Evolutionary conservation across 2,329 filamentous ascomycete genomes (phyloP), one percentile per base, ranked within the genome.

Genomic region (Diaporthe aspalathi): DNA sequence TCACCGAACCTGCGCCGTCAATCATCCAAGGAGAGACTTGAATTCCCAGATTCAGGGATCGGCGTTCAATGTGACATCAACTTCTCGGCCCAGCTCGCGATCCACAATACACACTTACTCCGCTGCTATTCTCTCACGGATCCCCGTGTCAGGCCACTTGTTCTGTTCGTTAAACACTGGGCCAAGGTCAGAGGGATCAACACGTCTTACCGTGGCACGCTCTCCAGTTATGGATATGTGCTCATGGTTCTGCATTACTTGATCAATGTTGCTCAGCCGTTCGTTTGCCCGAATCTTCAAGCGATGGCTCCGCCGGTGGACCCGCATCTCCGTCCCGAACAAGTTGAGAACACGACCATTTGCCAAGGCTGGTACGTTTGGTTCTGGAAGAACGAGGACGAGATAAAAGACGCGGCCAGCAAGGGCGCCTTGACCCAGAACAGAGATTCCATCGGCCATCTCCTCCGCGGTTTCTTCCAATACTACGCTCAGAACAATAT

Each of bases 61-160:
- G 94, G 94, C n/a, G 93, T 95, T 17, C 93, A 95, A 78, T 96
- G 93, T 79, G 94, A 97, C 78, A 94, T 98, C 84, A 97, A 97
- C 80, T 97, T 97, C 79, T 92, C 92, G 1, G 94, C 94, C 22
- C 90, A 93, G 54, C 88, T 97, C 3, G 94, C 92, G 1, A 85
- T 97, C 3, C 92, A 96, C 74, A 97, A 97, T 79, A 97, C 94
- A 0, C 83, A 89, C 43, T 88, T 98, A 49, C 87, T 98, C 38
- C 90, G 93, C 49, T 95, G 93, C 80, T 98, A 98, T 81, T 92
- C 92, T 2, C 88, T 89, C 69, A 93, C 92, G 24, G 95, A 98
- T 78, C 83, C 88, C 5, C 91, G 95, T 14, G 93, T 97, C 6
- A 88, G 90, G 27, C 89, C 91, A 1, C 89, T 97, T 83, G 90